Conservation (phyloP, 176 grass and related monocot species). For the Dendrocalamus sinicus region DNA sequence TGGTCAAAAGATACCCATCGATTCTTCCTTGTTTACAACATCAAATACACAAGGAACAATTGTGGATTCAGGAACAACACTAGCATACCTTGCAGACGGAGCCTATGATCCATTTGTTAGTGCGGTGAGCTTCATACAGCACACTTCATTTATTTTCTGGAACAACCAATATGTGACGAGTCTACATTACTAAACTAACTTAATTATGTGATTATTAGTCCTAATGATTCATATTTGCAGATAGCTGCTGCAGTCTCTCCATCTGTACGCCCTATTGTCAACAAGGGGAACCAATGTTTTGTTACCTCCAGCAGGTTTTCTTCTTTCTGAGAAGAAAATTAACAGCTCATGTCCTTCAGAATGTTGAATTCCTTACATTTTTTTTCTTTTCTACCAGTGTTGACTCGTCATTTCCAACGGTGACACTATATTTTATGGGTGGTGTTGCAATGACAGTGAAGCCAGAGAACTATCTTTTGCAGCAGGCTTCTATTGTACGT, state of each 20-base stretch:
- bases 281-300: conserved; percentile 86
- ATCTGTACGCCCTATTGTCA: conserved; percentile 60
- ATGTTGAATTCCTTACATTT: conserved; percentile 30
- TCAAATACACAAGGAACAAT: conserved; percentile 95
- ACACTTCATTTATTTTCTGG: neutral
- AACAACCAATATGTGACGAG: neutral
- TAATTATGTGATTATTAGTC: conserved; percentile 9
- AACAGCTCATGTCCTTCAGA: conserved; percentile 28
- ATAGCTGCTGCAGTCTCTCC: conserved; percentile 71
- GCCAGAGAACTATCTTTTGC: conserved; percentile 92
- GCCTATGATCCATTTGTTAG: conserved; percentile 95
- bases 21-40: conserved; percentile 83
- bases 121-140: conserved; percentile 64
- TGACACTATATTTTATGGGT: conserved; percentile 83
- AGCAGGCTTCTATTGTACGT: conserved; percentile 77
- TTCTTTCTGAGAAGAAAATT: conserved; percentile 39
- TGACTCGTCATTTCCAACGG: conserved; percentile 85
- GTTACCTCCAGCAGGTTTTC: conserved; percentile 80
- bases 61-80: conserved; percentile 93
- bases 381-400: conserved; percentile 55
- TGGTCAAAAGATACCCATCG: conserved; percentile 78
- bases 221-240: conserved; percentile 49
- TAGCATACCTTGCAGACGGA: conserved; percentile 89
- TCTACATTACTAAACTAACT: conserved; percentile 4
- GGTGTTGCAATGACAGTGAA: conserved; percentile 80